Evolutionary conservation across 352 stramenopile species (phyloP).

Genomic region (Plasmopara muralis): DNA sequence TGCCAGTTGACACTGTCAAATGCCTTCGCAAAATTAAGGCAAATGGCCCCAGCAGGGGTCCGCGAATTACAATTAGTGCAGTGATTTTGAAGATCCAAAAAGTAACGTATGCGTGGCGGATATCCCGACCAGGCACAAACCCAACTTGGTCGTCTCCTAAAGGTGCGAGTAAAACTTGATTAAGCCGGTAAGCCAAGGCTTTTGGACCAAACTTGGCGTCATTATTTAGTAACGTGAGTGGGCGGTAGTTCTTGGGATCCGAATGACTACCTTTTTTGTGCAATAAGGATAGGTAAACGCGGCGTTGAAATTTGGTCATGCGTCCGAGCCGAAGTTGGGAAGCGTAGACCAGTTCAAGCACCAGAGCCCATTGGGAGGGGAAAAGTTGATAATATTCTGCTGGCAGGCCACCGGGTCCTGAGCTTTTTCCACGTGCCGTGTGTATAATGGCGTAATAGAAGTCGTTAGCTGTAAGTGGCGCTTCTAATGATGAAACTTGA

Average conservation of each 20-base stretch:
- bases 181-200: not conserved
- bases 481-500: not conserved
- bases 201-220: conserved; percentile 2
- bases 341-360: not conserved
- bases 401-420: not conserved
- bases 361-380: not conserved
- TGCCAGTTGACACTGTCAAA: conserved; percentile 10
- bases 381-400: conserved; percentile 3
- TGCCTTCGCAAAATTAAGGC: conserved; percentile 5
- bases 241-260: not conserved
- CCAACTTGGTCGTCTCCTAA: not conserved
- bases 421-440: too few species aligned
- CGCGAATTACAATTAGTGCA: not conserved
- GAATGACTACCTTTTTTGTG: not conserved
- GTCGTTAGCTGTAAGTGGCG: not conserved
- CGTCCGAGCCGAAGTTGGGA: not conserved
- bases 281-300: not conserved
- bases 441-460: not conserved
- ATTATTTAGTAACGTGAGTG: not conserved
- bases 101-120: not conserved
- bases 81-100: not conserved
- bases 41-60: conserved; percentile 1
- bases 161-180: not conserved
- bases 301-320: not conserved
- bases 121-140: not conserved